Conservation (phyloP, 257 asterid species). For the Solanum medicagineum region DNA sequence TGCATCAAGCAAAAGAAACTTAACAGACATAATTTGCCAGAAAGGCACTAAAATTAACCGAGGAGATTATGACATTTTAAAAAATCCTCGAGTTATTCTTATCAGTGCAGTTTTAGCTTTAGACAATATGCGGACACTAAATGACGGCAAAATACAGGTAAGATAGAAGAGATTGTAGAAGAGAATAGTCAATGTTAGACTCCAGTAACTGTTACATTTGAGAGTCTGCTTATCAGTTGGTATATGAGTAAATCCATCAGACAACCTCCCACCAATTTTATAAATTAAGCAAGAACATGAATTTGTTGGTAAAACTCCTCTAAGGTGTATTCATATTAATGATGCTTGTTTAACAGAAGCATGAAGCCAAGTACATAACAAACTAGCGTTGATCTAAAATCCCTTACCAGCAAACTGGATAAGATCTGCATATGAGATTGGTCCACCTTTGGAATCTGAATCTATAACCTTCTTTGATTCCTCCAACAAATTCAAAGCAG, state of each 20-base stretch:
- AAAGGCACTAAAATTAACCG: not conserved
- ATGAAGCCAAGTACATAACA: not conserved
- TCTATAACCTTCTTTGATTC: slow-evolving; percentile 82
- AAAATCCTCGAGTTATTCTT: not conserved
- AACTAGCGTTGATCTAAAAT: not conserved
- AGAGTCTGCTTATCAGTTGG: not conserved
- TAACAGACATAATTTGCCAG: not conserved
- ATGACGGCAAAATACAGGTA: not conserved
- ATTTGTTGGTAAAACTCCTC: not conserved
- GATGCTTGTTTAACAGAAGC: not conserved
- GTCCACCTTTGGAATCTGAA: slow-evolving; percentile 70
- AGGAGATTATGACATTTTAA: not conserved
- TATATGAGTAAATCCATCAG: not conserved
- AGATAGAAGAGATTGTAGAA: not conserved
- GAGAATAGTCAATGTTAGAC: not conserved
- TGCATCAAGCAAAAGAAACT: slow-evolving; percentile 23
- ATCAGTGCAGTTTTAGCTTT: not conserved
- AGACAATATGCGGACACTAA: not conserved
- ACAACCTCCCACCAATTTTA: not conserved
- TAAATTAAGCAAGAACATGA: not conserved
- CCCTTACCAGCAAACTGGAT: slow-evolving; percentile 32
- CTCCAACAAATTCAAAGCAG: slow-evolving; percentile 61
- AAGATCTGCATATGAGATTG: slow-evolving; percentile 84
- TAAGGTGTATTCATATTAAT: not conserved
- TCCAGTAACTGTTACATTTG: not conserved